Evolutionary conservation across 108 stramenopile species (phyloP).

Genomic region (Ochromonas danica): DNA sequence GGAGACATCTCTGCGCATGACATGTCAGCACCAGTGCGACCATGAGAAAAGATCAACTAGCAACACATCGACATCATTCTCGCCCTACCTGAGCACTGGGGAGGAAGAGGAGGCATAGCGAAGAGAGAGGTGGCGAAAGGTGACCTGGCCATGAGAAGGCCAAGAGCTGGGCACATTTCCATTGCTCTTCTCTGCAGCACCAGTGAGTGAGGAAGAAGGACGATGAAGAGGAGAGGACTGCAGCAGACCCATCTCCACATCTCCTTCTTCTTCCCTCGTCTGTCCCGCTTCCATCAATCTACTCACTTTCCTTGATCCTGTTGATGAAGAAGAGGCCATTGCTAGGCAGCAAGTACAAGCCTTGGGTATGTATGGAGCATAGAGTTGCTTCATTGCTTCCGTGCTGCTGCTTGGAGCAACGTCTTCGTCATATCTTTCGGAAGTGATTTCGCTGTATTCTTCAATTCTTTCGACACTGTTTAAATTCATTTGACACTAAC

Average conservation of each 20-base stretch:
- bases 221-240: not conserved
- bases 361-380: too few relatives aligned
- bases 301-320: not conserved
- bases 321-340: not conserved
- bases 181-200: conserved; percentile 7
- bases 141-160: not conserved
- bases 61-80: too few relatives aligned
- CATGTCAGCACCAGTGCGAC: conserved; percentile 50
- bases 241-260: not conserved
- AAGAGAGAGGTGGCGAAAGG: conserved; percentile 2
- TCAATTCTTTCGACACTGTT: conserved; percentile 58
- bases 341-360: too few relatives aligned
- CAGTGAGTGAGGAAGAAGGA: not conserved
- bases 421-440: conserved; percentile 7
- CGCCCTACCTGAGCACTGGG: not conserved
- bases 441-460: conserved; percentile 49
- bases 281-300: not conserved
- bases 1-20: conserved; percentile 61
- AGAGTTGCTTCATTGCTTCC: too few relatives aligned
- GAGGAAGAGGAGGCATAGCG: conserved; percentile 49
- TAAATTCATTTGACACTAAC: conserved; percentile 43
- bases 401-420: too few relatives aligned
- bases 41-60: conserved; percentile 42
- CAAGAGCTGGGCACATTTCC: conserved; percentile 58
- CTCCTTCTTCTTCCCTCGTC: not conserved